Evolutionary conservation across 768 basidiomycete species (phyloP), one percentile per base, ranked within the genome.

Genomic region (Leccinum disarticulatum): DNA sequence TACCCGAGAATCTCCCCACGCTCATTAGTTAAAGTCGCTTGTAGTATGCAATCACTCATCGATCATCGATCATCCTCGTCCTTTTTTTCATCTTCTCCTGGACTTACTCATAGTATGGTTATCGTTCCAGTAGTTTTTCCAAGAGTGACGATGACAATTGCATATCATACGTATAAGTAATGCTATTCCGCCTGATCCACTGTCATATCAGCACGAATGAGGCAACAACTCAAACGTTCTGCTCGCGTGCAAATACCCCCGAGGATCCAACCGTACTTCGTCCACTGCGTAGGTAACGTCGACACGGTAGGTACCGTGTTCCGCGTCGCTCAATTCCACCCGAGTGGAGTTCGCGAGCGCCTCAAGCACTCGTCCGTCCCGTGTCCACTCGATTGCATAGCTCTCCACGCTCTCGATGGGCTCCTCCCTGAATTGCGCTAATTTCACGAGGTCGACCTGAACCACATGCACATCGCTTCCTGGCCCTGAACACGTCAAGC

Each of bases 351-450:
- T 85, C 2, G 80, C 68, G 56, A 82, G 81, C 6, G 69, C 71
- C 2, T 73, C 67, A n/a, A 89, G 64, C 2, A 74, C 60, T 0
- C 61, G 59, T 11, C 79, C 83, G 61, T 86, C 77, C 61, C 76
- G 82, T 31, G 68, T 69, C 88, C 89, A 90, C 19, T 68, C 67
- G 56, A 89, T 80, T 9, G 75, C 74, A 64, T 87, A 88, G 55
- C 77, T 79, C 68, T 86, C 83, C n/a, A 67, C 69, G 19, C 69
- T 61, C 22, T 55, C 64, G 25, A 64, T 61, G 1, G 68, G 62
- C 5, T 65, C 61, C n/a, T 72, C 61, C 57, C 81, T 71, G 59
- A 87, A 77, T 55, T 87, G 81, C 0, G 84, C 88, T 15, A 91
- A 77, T 13, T 87, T 84, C 15, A 90, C 76, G 31, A 90, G 81